Conservation (phyloP, 352 stramenopile species). For the Globisporangium uncinulatum region DNA sequence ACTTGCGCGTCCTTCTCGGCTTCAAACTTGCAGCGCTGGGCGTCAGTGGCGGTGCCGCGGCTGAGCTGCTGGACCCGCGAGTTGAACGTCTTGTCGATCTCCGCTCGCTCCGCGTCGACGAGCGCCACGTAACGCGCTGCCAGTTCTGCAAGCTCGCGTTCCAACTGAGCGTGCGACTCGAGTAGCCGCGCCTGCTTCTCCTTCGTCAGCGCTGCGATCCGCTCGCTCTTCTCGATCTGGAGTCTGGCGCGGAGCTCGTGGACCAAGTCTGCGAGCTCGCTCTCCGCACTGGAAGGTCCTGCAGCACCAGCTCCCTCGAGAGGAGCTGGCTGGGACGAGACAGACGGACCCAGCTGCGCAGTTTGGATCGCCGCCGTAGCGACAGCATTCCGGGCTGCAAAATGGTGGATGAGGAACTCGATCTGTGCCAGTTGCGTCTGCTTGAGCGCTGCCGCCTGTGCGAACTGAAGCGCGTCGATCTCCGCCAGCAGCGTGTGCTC, state of each 20-base stretch:
- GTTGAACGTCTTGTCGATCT: conserved; percentile 28
- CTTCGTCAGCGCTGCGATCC: conserved; percentile 26
- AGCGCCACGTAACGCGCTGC: conserved; percentile 15
- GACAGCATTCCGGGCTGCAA: conserved; percentile 22
- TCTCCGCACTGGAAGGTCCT: conserved; percentile 6
- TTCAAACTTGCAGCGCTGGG: conserved; percentile 8
- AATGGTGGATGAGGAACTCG: conserved; percentile 34
- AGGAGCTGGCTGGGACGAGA: neutral
- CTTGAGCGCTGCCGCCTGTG: conserved; percentile 28
- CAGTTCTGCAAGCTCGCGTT: conserved; percentile 4
- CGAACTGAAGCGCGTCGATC: conserved; percentile 22
- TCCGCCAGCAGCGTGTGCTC: conserved; percentile 24
- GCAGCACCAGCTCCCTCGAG: conserved; percentile 1
- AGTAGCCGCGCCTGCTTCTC: conserved; percentile 32
- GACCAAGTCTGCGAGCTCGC: conserved; percentile 29
- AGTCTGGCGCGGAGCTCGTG: conserved; percentile 41
- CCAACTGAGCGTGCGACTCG: conserved; percentile 16
- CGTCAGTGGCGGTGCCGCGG: conserved; percentile 7
- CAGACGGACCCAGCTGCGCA: neutral
- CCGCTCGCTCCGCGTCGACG: conserved; percentile 25
- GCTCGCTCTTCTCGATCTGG: conserved; percentile 47
- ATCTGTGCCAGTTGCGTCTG: conserved; percentile 42
- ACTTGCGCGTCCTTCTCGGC: conserved; percentile 38
- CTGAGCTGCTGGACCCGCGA: conserved; percentile 10
- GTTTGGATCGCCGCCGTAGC: conserved; percentile 8